These are phyloP conservation scores for Colletotrichum falcatum DNA, from an alignment of 2,329 filamentous ascomycete species.

Conservation along the genomic window DNA sequence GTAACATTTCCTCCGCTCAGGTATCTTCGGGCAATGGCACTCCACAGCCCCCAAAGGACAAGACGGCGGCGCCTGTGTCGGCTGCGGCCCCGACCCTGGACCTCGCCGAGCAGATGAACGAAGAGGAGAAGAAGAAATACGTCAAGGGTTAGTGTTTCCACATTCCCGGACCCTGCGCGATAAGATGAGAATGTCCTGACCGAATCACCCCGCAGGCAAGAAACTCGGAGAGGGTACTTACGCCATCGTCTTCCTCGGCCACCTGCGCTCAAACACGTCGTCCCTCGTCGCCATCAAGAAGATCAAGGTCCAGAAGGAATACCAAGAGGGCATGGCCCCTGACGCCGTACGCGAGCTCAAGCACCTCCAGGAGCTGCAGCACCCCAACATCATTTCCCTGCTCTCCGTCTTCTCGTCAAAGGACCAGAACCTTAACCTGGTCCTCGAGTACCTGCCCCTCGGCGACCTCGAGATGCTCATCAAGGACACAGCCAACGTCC, in stretches of 20 bases:
- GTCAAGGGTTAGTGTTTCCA: slow-evolving; percentile 74
- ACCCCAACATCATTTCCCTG: slow-evolving; percentile 95
- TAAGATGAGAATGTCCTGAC: neutral
- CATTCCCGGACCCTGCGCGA: neutral
- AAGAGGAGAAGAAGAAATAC: slow-evolving; percentile 87
- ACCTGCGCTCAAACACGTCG: slow-evolving; percentile 78
- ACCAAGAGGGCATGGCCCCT: slow-evolving; percentile 90
- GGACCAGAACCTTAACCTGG: slow-evolving; percentile 95
- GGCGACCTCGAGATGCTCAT: slow-evolving; percentile 96
- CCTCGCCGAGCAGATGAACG: slow-evolving; percentile 84
- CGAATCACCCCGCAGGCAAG: slow-evolving; percentile 69
- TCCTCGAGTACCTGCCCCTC: slow-evolving; percentile 92
- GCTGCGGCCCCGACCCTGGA: slow-evolving; percentile 61
- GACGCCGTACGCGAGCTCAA: slow-evolving; percentile 97
- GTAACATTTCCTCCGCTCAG: slow-evolving; percentile 54
- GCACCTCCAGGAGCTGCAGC: slow-evolving; percentile 91
- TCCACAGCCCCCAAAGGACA: slow-evolving; percentile 49
- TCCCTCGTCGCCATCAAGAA: slow-evolving; percentile 92
- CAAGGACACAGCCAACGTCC: slow-evolving; percentile 81
- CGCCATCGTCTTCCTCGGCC: slow-evolving; percentile 92
- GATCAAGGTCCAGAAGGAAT: slow-evolving; percentile 88
- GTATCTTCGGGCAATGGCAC: slow-evolving; percentile 59
- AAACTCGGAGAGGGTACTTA: slow-evolving; percentile 98
- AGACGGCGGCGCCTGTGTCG: slow-evolving; percentile 42
- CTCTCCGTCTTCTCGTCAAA: slow-evolving; percentile 95